Evolutionary conservation across 768 basidiomycete genomes (phyloP).

Genomic region (Russula earlei): DNA sequence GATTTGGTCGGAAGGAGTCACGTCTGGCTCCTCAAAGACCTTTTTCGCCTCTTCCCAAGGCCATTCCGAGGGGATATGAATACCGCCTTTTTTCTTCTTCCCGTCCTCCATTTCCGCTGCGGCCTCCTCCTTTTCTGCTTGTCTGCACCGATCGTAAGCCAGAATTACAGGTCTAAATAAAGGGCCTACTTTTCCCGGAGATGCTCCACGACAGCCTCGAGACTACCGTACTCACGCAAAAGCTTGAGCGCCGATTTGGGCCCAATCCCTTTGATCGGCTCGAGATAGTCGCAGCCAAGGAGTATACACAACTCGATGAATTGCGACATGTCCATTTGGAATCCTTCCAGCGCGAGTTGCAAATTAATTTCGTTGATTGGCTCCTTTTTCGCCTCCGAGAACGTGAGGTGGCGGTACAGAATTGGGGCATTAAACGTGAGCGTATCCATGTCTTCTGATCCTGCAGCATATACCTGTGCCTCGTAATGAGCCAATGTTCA

Average conservation of each 20-base stretch:
- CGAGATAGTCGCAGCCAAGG: slow-evolving; percentile 96
- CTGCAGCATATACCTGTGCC: slow-evolving; percentile 83
- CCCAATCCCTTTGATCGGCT: slow-evolving; percentile 95
- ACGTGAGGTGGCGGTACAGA: slow-evolving; percentile 90
- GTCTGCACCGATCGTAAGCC: slow-evolving; percentile 26
- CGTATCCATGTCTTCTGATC: slow-evolving; percentile 99
- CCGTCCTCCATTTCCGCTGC: slow-evolving; percentile 34
- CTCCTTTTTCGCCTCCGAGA: slow-evolving; percentile 94
- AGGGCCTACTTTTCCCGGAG: slow-evolving; percentile 32
- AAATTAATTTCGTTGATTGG: slow-evolving; percentile 92
- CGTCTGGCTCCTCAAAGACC: slow-evolving; percentile 85
- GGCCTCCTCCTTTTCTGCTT: slow-evolving; percentile 34
- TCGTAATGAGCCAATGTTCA: background rate
- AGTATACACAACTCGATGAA: slow-evolving; percentile 96
- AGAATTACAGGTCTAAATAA: background rate
- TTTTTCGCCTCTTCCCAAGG: slow-evolving; percentile 93
- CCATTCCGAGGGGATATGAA: slow-evolving; percentile 89
- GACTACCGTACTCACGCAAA: slow-evolving; percentile 67
- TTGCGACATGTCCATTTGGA: slow-evolving; percentile 92
- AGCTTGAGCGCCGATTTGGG: slow-evolving; percentile 94
- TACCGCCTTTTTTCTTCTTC: slow-evolving; percentile 67
- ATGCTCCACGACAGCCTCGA: slow-evolving; percentile 67
- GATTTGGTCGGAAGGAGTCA: slow-evolving; percentile 73
- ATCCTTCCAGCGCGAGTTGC: slow-evolving; percentile 71
- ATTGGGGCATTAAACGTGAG: slow-evolving; percentile 91